These are phyloP conservation scores for Narthecium ossifragum DNA, from an alignment of 106 monocot species.

Conservation along the genomic window DNA sequence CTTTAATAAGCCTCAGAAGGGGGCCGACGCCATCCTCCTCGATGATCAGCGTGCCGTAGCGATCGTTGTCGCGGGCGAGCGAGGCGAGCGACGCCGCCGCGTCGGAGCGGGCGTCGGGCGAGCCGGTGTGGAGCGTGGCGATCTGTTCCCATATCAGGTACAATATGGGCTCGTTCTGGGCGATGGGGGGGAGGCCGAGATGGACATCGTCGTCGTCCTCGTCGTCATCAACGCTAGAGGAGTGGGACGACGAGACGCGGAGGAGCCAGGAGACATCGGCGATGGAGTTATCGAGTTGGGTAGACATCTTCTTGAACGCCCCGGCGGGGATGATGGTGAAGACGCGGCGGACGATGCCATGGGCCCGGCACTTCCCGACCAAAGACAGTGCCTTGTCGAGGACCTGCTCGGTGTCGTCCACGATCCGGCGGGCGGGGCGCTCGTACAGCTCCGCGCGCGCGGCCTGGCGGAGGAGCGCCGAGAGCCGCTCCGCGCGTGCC, in stretches of 20 bases:
- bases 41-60: conserved; percentile 80
- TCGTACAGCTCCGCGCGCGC: conserved; percentile 78
- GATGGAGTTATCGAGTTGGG: conserved; percentile 69
- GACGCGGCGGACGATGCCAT: conserved; percentile 50
- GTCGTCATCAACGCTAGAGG: too few relatives aligned
- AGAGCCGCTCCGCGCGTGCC: conserved; percentile 52
- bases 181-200: conserved; percentile 89
- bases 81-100: conserved; percentile 71
- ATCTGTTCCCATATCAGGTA: conserved; percentile 91
- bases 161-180: conserved; percentile 95
- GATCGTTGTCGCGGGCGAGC: conserved; percentile 80
- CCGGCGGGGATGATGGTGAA: conserved; percentile 71
- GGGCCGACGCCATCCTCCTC: conserved; percentile 86
- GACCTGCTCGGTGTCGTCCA: conserved; percentile 68
- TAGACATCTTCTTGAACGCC: conserved; percentile 59
- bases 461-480: conserved; percentile 71
- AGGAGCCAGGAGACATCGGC: conserved; percentile 89
- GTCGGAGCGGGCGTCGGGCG: conserved; percentile 44
- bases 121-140: conserved; percentile 73
- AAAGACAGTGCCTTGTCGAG: conserved; percentile 66
- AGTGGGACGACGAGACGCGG: conserved; percentile 55
- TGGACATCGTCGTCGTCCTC: conserved; percentile 48
- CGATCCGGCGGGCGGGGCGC: conserved; percentile 85
- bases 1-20: conserved; percentile 67
- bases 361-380: conserved; percentile 52